Percentiles rank a stretch among this genome's conserved stretches.
phyloP scores from a whole-genome alignment of 169 alveolate species.

The Plasmodium falciparum region DNA sequence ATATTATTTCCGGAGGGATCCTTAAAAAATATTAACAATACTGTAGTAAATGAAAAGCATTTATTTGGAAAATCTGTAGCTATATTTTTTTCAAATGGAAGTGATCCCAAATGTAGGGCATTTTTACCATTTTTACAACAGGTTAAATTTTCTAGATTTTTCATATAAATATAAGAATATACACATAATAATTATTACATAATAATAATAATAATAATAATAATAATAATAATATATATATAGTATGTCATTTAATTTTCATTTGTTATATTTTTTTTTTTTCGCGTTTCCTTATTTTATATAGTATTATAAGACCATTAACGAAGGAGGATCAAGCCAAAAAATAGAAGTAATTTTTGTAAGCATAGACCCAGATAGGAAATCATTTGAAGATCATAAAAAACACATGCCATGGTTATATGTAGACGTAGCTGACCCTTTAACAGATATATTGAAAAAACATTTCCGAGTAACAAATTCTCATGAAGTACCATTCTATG shows the following conservation, averaged over 20 bases:
- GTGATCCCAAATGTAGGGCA: constrained; percentile 82
- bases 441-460: constrained; percentile 77
- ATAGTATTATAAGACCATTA: constrained; percentile 82
- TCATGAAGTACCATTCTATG: constrained; percentile 73
- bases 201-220: too few species aligned
- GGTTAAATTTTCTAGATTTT: constrained; percentile 16
- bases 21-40: constrained; percentile 78
- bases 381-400: constrained; percentile 74
- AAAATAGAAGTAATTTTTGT: constrained; percentile 83
- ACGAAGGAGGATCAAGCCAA: constrained; percentile 82
- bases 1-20: constrained; percentile 84
- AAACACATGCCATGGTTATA: constrained; percentile 83
- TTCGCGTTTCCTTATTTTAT: neutral
- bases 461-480: constrained; percentile 78
- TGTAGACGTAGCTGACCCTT: constrained; percentile 80
- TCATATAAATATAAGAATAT: neutral
- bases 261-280: neutral
- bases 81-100: constrained; percentile 81
- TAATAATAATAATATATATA: too few species aligned
- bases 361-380: constrained; percentile 76
- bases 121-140: constrained; percentile 82
- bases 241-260: neutral
- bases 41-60: constrained; percentile 78
- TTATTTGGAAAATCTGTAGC: constrained; percentile 84
- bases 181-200: too few species aligned